Evolutionary conservation across 2,329 filamentous ascomycete genomes (phyloP).

Genomic region (Scedosporium apiospermum): DNA sequence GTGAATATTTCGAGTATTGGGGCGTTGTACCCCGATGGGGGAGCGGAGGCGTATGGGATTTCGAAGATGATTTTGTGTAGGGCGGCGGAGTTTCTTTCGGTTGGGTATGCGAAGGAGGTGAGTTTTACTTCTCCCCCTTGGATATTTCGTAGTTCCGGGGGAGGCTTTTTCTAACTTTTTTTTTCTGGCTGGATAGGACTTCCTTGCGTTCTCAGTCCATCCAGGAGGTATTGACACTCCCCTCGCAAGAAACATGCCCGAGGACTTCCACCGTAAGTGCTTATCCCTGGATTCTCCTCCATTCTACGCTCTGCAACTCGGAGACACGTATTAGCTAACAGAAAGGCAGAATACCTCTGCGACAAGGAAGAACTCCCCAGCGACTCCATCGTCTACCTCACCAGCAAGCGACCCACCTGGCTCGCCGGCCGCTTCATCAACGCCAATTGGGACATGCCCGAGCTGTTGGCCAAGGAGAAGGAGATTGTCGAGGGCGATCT

Average conservation of each 20-base stretch:
- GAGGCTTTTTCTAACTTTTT: background rate
- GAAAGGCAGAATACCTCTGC: background rate
- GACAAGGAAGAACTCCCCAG: conserved; percentile 12
- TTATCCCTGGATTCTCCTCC: background rate
- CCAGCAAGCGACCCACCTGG: conserved; percentile 24
- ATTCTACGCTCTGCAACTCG: background rate
- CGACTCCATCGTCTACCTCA: conserved; percentile 19
- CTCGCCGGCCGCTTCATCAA: conserved; percentile 19
- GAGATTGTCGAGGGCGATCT: conserved; percentile 18
- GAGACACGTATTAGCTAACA: background rate
- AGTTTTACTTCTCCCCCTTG: background rate
- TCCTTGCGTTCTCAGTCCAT: conserved; percentile 29
- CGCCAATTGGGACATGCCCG: conserved; percentile 21
- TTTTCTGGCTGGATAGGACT: conserved; percentile 14
- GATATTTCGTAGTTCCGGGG: background rate
- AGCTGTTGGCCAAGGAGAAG: conserved; percentile 19
- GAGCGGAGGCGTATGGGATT: conserved; percentile 32
- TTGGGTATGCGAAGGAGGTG: conserved; percentile 30
- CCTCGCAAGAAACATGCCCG: conserved; percentile 7
- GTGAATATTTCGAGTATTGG: conserved; percentile 37
- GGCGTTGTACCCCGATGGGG: conserved; percentile 21
- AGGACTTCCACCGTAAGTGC: conserved; percentile 1
- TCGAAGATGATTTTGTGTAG: conserved; percentile 39
- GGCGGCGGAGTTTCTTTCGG: conserved; percentile 36
- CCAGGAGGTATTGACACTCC: conserved; percentile 29